Percentiles rank a stretch among this genome's conserved stretches.
phyloP scores from a whole-genome alignment of 352 stramenopile species.

The Halophytophthora batemanensis region DNA sequence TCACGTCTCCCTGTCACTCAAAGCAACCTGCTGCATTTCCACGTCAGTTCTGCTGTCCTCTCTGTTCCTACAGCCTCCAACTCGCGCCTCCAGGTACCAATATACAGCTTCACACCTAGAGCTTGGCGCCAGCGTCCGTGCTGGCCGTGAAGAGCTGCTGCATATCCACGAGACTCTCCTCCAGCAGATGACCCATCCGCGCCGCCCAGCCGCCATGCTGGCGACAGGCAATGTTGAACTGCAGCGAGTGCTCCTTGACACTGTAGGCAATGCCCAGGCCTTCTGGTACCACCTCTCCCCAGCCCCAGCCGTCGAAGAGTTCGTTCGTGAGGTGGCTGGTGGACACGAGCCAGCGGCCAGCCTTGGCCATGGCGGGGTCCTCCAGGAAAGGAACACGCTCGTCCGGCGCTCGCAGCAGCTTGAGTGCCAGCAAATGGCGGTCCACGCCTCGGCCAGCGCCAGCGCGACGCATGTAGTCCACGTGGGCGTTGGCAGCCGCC shows the following conservation, averaged over 20 bases:
- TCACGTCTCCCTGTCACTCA: too few species aligned
- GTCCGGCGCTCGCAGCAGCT: slow-evolving; percentile 41
- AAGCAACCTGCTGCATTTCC: too few species aligned
- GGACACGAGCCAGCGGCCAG: slow-evolving; percentile 77
- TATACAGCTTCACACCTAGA: too few species aligned
- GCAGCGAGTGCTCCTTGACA: slow-evolving; percentile 73
- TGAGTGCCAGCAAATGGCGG: slow-evolving; percentile 92
- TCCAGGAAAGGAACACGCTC: slow-evolving; percentile 71
- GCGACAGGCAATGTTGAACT: slow-evolving; percentile 85
- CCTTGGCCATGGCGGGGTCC: slow-evolving; percentile 57
- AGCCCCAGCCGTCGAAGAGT: slow-evolving; percentile 81
- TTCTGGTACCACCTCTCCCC: slow-evolving; percentile 78
- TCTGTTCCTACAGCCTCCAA: too few species aligned
- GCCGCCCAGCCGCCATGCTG: slow-evolving; percentile 41
- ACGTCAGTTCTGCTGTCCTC: too few species aligned
- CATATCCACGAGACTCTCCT: slow-evolving; percentile 80
- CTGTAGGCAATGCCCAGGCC: slow-evolving; percentile 80
- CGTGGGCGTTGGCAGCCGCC: slow-evolving; percentile 43
- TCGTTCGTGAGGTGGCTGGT: slow-evolving; percentile 82
- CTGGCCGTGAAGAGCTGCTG: slow-evolving; percentile 51
- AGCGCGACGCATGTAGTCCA: slow-evolving; percentile 72
- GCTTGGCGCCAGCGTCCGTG: slow-evolving; percentile 34
- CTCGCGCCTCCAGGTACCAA: too few species aligned
- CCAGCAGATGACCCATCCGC: slow-evolving; percentile 69
- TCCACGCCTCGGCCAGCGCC: slow-evolving; percentile 87